Conservation (phyloP, 2,329 filamentous ascomycete species). For the Cladosporium oxysporum region DNA sequence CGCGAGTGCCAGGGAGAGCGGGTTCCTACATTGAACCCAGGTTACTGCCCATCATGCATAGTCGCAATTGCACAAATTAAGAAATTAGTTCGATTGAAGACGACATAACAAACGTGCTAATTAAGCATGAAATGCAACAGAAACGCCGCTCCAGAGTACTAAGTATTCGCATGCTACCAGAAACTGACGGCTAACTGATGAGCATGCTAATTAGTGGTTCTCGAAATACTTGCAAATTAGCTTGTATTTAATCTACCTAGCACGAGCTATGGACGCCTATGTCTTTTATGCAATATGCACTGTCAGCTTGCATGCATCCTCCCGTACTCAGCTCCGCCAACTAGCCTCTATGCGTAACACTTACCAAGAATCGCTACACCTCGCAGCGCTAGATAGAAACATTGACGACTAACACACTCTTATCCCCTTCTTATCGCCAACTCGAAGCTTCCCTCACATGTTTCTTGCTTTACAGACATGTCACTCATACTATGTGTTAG, state of each 20-base stretch:
- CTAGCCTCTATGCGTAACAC: conserved; percentile 6
- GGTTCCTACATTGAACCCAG: neutral
- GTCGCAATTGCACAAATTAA: neutral
- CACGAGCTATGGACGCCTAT: neutral
- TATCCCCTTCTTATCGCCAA: neutral
- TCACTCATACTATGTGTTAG: neutral
- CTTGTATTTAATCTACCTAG: neutral
- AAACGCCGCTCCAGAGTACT: neutral
- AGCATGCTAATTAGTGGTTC: neutral
- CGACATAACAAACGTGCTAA: neutral
- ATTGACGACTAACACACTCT: neutral
- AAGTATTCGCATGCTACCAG: neutral
- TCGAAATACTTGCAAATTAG: neutral
- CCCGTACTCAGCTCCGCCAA: conserved; percentile 2
- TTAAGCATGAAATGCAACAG: neutral
- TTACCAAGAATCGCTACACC: conserved; percentile 2
- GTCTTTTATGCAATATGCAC: conserved; percentile 1
- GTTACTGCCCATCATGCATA: neutral
- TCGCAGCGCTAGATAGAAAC: neutral
- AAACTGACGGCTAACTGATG: neutral
- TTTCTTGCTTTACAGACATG: neutral
- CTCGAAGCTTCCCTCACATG: neutral
- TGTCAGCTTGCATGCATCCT: conserved; percentile 10
- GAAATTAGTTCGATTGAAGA: neutral
- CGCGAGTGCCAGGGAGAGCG: neutral